Percentiles rank a stretch among this genome's conserved stretches.
Evolutionary conservation across 1,284 basidiomycete species (phyloP).

Genomic region (Boletellus dicymbophilus): DNA sequence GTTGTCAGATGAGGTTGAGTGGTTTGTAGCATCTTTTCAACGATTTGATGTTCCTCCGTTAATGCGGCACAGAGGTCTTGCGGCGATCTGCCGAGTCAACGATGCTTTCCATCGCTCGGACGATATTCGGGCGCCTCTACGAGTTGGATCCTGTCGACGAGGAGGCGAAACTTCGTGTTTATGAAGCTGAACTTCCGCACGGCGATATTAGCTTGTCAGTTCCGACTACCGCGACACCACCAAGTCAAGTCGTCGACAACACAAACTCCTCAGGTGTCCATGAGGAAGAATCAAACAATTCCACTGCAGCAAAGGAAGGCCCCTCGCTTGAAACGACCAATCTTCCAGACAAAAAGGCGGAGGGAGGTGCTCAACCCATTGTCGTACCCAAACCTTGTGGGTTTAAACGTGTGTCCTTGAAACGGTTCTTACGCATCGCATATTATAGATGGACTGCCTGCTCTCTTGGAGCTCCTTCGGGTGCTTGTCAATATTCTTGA

Average conservation of each 20-base stretch:
- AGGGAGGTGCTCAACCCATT: slow-evolving; percentile 10
- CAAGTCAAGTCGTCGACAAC: slow-evolving; percentile 5
- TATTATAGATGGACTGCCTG: slow-evolving; percentile 81
- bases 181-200: slow-evolving; percentile 51
- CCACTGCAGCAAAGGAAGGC: not conserved
- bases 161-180: slow-evolving; percentile 58
- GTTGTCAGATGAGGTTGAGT: slow-evolving; percentile 94
- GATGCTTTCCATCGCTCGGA: slow-evolving; percentile 87
- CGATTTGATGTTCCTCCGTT: slow-evolving; percentile 11
- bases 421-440: slow-evolving; percentile 4
- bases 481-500: slow-evolving; percentile 96
- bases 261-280: slow-evolving; percentile 7
- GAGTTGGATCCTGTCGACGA: slow-evolving; percentile 64
- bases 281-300: slow-evolving; percentile 1
- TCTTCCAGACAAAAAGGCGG: slow-evolving; percentile 3
- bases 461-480: slow-evolving; percentile 90
- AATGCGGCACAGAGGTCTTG: slow-evolving; percentile 67
- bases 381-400: slow-evolving; percentile 25
- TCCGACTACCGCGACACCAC: slow-evolving; percentile 19
- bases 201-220: slow-evolving; percentile 66
- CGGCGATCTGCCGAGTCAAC: slow-evolving; percentile 93
- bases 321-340: not conserved
- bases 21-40: slow-evolving; percentile 56
- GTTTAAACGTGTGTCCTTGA: slow-evolving; percentile 4
- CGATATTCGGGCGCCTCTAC: slow-evolving; percentile 78